A percentile compares a stretch with the other conserved stretches of the same genome.
Conservation (phyloP, 2,329 filamentous ascomycete genomes). For the Cytospora piceicola region DNA sequence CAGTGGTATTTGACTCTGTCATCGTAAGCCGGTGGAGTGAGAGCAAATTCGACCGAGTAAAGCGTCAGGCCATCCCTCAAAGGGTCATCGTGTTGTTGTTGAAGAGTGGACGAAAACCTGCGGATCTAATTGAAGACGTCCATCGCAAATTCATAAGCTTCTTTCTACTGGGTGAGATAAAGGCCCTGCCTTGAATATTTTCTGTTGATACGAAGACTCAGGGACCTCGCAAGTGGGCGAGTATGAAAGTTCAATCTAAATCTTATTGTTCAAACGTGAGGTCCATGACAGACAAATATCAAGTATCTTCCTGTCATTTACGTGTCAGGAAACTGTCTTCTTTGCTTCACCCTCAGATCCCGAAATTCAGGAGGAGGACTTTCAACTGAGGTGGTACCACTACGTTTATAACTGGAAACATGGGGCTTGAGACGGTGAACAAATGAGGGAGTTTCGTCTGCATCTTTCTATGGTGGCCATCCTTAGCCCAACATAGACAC, state of each 20-base stretch:
- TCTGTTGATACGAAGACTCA: too few relatives aligned
- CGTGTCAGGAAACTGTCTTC: neutral
- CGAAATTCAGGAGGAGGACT: too few relatives aligned
- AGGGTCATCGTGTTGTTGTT: neutral
- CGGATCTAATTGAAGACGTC: slow-evolving; percentile 2
- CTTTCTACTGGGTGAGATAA: neutral
- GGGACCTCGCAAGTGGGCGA: neutral
- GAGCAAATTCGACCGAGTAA: neutral
- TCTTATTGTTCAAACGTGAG: neutral
- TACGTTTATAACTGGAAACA: neutral
- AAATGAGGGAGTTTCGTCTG: neutral
- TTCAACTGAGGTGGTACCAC: neutral
- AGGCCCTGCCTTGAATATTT: neutral
- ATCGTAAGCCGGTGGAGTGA: neutral
- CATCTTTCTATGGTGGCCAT: neutral
- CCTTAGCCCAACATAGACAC: neutral
- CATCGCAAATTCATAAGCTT: neutral
- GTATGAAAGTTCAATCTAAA: neutral
- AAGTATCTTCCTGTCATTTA: neutral
- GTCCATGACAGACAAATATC: neutral
- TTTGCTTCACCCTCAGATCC: neutral
- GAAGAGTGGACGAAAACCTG: neutral
- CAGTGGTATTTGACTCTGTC: neutral
- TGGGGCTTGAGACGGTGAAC: neutral
- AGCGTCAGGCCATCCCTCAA: neutral